Base-by-base conservation (phyloP, 768 basidiomycete genomes). In the Glaciozyma martinii region DNA sequence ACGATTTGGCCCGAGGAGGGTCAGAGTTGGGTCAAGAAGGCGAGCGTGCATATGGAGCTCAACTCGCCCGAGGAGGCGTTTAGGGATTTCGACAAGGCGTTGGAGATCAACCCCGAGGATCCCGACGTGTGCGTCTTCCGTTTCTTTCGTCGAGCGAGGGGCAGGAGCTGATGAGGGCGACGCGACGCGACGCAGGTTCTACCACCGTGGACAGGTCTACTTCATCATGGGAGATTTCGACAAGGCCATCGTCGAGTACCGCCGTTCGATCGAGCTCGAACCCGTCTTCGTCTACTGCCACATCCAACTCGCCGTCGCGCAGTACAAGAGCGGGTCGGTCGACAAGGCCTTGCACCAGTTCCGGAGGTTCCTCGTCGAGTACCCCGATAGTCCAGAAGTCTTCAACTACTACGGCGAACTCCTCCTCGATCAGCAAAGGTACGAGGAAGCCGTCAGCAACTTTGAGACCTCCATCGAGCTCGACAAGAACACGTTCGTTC, bases 161-260 rank as follows among this genome's bases (percentile, higher is more conserved):
- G 12, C n/a, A 29, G 10, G 9, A 7, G 19, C 53, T 60, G 53
- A 59, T 40, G 37, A 6, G 2, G 37, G 12, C 52, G 1, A 23
- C 46, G 0, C 23, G 3, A 15, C 2, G 12, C 40, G 10, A 19
- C 23, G 15, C 66, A 73, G 70, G 62, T 98, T 90, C 80, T 99
- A 99, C 78, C 95, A 99, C 76, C 90, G 93, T 71, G 95, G 94
- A 53, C 95, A 99, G 81, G 93, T 98, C 46, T 81, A 89, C 76
- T 99, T 98, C 79, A 94, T 98, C 76, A 89, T 92, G 81, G 87
- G 86, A 76, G 86, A 95, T 69, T 97, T 87, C 76, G 78, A 79
- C 5, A 81, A 87, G 54, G 95, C 95, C 0, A 87, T 91, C 23
- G 83, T 85, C 72, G 89, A 98, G 78, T 99, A 98, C 80, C 85